These are phyloP conservation scores for Diospyros lotus DNA, from an alignment of 148 eudicot species.

Conservation along the genomic window DNA sequence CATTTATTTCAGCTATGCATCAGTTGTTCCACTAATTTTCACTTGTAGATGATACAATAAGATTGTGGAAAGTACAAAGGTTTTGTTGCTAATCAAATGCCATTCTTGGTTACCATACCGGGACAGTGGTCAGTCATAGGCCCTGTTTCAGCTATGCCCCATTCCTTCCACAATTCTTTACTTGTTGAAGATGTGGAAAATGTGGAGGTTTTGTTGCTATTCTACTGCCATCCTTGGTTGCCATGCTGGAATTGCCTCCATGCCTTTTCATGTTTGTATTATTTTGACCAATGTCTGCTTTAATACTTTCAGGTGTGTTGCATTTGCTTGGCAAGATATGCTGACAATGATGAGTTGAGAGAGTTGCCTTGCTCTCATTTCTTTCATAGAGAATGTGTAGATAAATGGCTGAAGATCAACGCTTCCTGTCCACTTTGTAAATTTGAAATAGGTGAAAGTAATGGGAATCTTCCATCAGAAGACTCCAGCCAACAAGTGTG, in stretches of 20 bases:
- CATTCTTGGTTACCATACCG: not conserved
- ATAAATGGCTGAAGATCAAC: constrained; percentile 76
- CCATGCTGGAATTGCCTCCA: not conserved
- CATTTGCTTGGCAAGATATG: constrained; percentile 63
- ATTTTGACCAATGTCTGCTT: not conserved
- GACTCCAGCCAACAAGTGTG: constrained; percentile 33
- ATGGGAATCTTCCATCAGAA: constrained; percentile 23
- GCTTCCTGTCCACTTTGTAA: constrained; percentile 83
- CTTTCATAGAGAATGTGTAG: constrained; percentile 71
- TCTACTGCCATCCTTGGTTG: not conserved
- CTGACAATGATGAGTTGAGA: constrained; percentile 59
- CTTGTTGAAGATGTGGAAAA: not conserved
- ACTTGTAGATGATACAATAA: not conserved
- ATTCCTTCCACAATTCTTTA: not conserved
- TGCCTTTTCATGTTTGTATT: not conserved
- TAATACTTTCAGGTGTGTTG: constrained; percentile 55
- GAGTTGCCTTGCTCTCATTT: constrained; percentile 79
- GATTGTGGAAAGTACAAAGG: not conserved
- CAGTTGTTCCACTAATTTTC: not conserved
- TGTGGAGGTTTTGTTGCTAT: not conserved
- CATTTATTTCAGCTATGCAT: not conserved
- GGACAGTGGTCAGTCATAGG: not conserved
- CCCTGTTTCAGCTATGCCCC: not conserved
- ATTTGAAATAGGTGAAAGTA: constrained; percentile 39
- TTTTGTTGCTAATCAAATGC: not conserved